These are phyloP conservation scores for Penicillium hesseltinei DNA, from an alignment of 2,329 filamentous ascomycete species.

Conservation along the genomic window DNA sequence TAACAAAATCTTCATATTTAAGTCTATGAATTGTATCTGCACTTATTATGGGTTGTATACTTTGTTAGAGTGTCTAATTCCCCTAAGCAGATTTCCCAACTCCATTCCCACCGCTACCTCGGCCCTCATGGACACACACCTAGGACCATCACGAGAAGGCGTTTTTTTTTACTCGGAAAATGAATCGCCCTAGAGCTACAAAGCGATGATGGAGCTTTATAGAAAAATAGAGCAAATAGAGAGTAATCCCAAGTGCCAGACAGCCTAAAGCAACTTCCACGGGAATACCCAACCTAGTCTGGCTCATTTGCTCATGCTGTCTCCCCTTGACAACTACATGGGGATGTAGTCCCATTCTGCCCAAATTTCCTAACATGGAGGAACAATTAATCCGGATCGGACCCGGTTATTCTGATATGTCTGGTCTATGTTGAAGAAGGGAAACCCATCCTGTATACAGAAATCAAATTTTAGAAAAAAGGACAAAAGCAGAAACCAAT, in stretches of 20 bases:
- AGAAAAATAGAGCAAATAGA: too few relatives aligned
- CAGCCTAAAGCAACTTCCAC: too few relatives aligned
- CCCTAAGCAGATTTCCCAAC: not conserved
- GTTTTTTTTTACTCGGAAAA: not conserved
- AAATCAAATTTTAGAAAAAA: slow-evolving; percentile 3
- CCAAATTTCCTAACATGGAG: not conserved
- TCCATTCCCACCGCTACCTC: not conserved
- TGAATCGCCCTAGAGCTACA: not conserved
- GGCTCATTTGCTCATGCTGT: too few relatives aligned
- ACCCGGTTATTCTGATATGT: not conserved
- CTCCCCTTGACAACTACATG: not conserved
- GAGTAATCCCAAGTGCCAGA: too few relatives aligned
- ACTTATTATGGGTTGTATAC: not conserved
- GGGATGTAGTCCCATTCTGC: not conserved
- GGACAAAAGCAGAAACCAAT: slow-evolving; percentile 9
- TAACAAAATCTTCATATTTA: not conserved
- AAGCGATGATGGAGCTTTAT: too few relatives aligned
- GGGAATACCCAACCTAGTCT: too few relatives aligned
- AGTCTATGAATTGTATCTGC: not conserved
- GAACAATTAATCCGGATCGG: not conserved
- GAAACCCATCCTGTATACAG: slow-evolving; percentile 7
- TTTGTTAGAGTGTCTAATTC: not conserved
- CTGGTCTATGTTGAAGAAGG: not conserved
- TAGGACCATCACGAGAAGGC: not conserved
- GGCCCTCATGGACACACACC: not conserved